Conservation (phyloP, 2,329 filamentous ascomycete genomes). For the Xylariaceae sp. region DNA sequence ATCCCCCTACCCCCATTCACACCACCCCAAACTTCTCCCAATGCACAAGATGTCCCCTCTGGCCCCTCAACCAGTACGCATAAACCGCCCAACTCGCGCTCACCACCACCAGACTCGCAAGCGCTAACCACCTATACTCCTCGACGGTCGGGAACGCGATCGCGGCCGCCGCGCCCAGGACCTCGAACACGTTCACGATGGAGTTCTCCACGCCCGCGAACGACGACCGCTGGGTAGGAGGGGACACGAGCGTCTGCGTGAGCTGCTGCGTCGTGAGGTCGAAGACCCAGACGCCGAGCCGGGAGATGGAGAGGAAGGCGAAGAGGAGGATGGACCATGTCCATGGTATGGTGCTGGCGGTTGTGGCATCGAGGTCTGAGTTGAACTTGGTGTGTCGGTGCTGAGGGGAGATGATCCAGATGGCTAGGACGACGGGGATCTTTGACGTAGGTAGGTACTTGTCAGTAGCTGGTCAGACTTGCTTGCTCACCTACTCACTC, state of each 20-base stretch:
- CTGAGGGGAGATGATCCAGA: slow-evolving; percentile 27
- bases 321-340: slow-evolving; percentile 35
- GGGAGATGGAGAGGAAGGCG: slow-evolving; percentile 36
- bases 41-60: slow-evolving; percentile 37
- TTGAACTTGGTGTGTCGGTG: neutral
- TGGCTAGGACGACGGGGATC: slow-evolving; percentile 32
- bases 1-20: too few relatives aligned
- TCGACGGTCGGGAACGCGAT: slow-evolving; percentile 33
- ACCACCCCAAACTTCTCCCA: slow-evolving; percentile 33
- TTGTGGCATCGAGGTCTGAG: neutral
- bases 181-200: slow-evolving; percentile 36
- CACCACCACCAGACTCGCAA: slow-evolving; percentile 32
- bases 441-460: slow-evolving; percentile 13
- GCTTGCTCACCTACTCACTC: neutral
- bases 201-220: slow-evolving; percentile 39
- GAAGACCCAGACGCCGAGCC: slow-evolving; percentile 40
- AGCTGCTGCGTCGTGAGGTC: slow-evolving; percentile 40
- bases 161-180: slow-evolving; percentile 33
- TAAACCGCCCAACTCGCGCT: slow-evolving; percentile 27
- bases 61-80: slow-evolving; percentile 35
- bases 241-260: slow-evolving; percentile 37
- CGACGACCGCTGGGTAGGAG: slow-evolving; percentile 31
- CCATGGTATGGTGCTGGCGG: slow-evolving; percentile 20
- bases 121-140: slow-evolving; percentile 36
- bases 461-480: neutral